phyloP scores from a whole-genome alignment of 164 flowering plant species.

The Magnolia changhungtana region DNA sequence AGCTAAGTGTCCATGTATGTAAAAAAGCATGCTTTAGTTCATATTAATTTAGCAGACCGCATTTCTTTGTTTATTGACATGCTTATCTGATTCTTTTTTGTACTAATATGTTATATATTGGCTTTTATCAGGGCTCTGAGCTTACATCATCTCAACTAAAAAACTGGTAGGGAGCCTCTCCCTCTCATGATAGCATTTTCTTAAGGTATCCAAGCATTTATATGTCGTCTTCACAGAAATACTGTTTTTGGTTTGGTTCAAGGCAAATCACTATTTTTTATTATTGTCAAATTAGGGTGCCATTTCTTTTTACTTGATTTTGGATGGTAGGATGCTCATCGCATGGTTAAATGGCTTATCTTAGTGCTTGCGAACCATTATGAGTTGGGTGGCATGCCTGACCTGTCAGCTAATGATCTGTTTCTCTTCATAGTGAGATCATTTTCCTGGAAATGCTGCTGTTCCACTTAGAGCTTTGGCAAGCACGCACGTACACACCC shows the following conservation, averaged over 20 bases:
- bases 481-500: too few relatives aligned
- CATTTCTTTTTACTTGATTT: too few relatives aligned
- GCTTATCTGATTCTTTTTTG: background rate
- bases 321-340: background rate
- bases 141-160: slow-evolving; percentile 79
- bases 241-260: background rate
- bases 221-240: background rate
- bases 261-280: too few relatives aligned
- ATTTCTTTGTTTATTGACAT: slow-evolving; percentile 1
- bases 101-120: background rate
- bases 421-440: background rate
- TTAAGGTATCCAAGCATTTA: background rate
- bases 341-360: too few relatives aligned
- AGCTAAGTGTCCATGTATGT: slow-evolving; percentile 73
- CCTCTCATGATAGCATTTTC: background rate
- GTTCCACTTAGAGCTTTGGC: too few relatives aligned
- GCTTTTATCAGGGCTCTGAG: slow-evolving; percentile 79
- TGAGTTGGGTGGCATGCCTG: background rate
- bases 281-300: too few relatives aligned
- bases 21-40: background rate
- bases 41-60: slow-evolving; percentile 1
- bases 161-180: slow-evolving; percentile 63
- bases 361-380: too few relatives aligned
- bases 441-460: too few relatives aligned
- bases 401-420: background rate